Evolutionary conservation across 2,329 filamentous ascomycete species (phyloP), one percentile per base, ranked within the genome.

Genomic region (Verticillium longisporum): DNA sequence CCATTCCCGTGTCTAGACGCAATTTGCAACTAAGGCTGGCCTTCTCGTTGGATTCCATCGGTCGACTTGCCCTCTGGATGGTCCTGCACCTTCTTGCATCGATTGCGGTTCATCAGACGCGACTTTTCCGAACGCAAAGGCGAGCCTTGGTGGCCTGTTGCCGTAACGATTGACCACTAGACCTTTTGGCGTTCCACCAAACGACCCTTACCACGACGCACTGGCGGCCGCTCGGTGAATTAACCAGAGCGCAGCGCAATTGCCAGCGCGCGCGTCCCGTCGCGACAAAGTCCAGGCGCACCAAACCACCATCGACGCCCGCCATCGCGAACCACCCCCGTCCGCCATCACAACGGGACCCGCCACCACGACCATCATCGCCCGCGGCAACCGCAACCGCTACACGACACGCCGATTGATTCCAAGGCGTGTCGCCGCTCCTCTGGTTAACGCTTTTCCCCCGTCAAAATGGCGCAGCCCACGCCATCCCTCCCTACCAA

Each of bases 151-250:
- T 18, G 67, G 58, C 64, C 65, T 65, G 61, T 66, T 70, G 66
- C 68, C 69, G 68, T 71, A 69, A 68, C 68, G 59, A 67, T 74
- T 68, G 70, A 75, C 69, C 66, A 71, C 73, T 26, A 70, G 68
- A 71, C 67, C 63, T 68, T 66, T 72, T 74, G 70, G 71, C 73
- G 75, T 77, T 73, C 74, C 72, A 77, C 74, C 74, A 71, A 68
- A 60, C 59, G 64, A 45, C n/a, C 15, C 62, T 26, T 50, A 50
- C 41, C n/a, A 50, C 18, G 21, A 18, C 18, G n/a, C 41, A 50
- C 41, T 50, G 41, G 37, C 37, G 15, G 37, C 37, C 10, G 13
- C 13, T 18, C 41, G 34, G 34, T 36, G 41, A 50, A 18, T 50
- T 26, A 18, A 50, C n/a, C 21, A 15, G 14, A 45, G 38, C 18